Percentiles rank a stretch among this genome's conserved stretches.
Evolutionary conservation across 108 stramenopile species (phyloP).

Genomic region (Cyclotella choctawhatcheeana): DNA sequence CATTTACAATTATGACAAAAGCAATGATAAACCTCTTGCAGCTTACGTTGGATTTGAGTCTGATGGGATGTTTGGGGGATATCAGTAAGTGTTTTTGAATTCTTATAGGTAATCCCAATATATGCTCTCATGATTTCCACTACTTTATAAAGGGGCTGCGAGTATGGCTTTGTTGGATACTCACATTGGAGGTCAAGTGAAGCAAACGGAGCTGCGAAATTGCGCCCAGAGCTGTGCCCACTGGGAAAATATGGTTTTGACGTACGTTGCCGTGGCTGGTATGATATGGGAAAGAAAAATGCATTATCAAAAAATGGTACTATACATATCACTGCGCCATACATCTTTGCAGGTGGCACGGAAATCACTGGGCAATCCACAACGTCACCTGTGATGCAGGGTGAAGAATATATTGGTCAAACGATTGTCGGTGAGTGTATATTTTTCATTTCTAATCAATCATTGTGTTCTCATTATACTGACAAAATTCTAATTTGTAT

Average conservation of each 20-base stretch:
- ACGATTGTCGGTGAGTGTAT: neutral
- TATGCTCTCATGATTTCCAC: too few species aligned
- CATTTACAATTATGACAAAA: conserved; percentile 56
- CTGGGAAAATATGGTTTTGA: conserved; percentile 64
- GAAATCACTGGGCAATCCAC: neutral
- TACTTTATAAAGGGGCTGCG: too few species aligned
- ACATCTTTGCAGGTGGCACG: conserved; percentile 25
- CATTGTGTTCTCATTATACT: too few species aligned
- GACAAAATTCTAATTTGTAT: too few species aligned
- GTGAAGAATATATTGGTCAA: conserved; percentile 27
- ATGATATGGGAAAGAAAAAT: conserved; percentile 31
- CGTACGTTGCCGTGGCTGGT: conserved; percentile 52
- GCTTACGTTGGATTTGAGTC: conserved; percentile 43
- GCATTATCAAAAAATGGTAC: neutral
- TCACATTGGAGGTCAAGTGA: conserved; percentile 44
- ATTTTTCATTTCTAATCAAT: neutral
- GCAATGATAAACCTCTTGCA: neutral
- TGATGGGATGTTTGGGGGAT: conserved; percentile 57
- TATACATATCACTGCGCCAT: conserved; percentile 20
- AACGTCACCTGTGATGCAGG: neutral
- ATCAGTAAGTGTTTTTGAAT: neutral
- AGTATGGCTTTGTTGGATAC: conserved; percentile 18
- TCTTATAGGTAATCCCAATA: too few species aligned
- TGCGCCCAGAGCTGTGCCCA: conserved; percentile 61
- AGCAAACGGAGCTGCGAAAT: conserved; percentile 45